A percentile compares a stretch with the other conserved stretches of the same genome.
Conservation (phyloP, 2,329 filamentous ascomycete genomes). For the Fusarium euwallaceae region DNA sequence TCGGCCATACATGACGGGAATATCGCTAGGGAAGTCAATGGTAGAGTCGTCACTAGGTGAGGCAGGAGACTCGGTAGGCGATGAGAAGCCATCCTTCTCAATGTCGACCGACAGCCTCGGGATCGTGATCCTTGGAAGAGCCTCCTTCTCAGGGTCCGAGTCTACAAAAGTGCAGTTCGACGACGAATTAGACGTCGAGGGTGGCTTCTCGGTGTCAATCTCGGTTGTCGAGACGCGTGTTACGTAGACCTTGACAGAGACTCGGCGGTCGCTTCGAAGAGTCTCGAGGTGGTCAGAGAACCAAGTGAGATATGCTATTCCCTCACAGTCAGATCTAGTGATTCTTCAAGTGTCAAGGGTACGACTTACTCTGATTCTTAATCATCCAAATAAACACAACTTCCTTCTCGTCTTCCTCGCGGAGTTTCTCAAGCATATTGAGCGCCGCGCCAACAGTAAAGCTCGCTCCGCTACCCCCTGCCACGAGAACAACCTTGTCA, state of each 20-base stretch:
- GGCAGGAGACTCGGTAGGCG: constrained; percentile 10
- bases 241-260: constrained; percentile 53
- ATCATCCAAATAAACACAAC: constrained; percentile 59
- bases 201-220: constrained; percentile 11
- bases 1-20: constrained; percentile 49
- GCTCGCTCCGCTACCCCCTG: constrained; percentile 72
- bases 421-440: constrained; percentile 50
- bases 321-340: constrained; percentile 1
- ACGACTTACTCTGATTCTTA: constrained; percentile 51
- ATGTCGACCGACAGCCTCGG: constrained; percentile 13
- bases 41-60: not conserved
- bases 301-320: constrained; percentile 54
- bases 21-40: constrained; percentile 17
- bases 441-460: constrained; percentile 62
- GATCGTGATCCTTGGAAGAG: constrained; percentile 7
- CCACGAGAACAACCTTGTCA: constrained; percentile 70
- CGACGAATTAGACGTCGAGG: constrained; percentile 24
- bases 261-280: constrained; percentile 47
- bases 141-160: constrained; percentile 27
- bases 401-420: constrained; percentile 35
- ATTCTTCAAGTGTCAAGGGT: accelerated
- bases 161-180: constrained; percentile 13
- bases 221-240: constrained; percentile 45
- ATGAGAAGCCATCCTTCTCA: constrained; percentile 37
- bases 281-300: constrained; percentile 53